These are phyloP conservation scores for Neofusicoccum sp. DNA, from an alignment of 2,329 filamentous ascomycete species.

Conservation along the genomic window DNA sequence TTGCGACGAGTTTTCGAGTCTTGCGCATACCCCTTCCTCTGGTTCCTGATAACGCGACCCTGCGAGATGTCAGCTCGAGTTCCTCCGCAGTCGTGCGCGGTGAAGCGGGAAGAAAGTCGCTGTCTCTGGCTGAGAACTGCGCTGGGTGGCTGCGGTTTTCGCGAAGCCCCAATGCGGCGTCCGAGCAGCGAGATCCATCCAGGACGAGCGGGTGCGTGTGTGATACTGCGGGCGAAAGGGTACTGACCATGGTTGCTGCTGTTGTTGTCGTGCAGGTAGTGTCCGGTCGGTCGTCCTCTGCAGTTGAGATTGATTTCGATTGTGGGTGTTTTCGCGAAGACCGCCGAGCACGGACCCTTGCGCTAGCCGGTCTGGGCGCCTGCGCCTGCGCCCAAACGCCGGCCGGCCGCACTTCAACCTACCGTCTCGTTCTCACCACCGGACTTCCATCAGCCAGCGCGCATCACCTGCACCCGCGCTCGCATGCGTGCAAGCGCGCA, in stretches of 20 bases:
- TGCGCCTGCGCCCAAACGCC: neutral
- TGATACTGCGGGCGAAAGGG: neutral
- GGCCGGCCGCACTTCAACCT: conserved; percentile 14
- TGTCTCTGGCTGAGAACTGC: neutral
- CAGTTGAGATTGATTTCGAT: conserved; percentile 17
- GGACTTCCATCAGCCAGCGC: neutral
- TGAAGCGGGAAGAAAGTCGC: neutral
- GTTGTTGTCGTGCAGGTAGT: conserved; percentile 18
- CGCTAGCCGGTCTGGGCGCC: neutral
- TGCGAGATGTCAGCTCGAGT: conserved; percentile 8
- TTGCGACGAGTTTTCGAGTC: neutral
- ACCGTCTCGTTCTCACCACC: neutral
- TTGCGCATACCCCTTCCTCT: conserved; percentile 51
- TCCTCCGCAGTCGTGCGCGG: neutral
- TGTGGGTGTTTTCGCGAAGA: conserved; percentile 14
- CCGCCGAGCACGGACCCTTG: neutral
- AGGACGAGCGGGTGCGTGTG: neutral
- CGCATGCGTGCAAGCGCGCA: neutral
- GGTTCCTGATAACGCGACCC: conserved; percentile 75
- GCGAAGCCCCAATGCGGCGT: neutral
- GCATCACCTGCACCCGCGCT: neutral
- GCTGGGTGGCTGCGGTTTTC: neutral
- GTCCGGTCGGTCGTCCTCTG: conserved; percentile 18
- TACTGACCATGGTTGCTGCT: conserved; percentile 20
- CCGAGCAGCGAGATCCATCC: neutral